Base-by-base conservation (phyloP, 2,329 filamentous ascomycete genomes). In the Myriosclerotinia scirpicola region DNA sequence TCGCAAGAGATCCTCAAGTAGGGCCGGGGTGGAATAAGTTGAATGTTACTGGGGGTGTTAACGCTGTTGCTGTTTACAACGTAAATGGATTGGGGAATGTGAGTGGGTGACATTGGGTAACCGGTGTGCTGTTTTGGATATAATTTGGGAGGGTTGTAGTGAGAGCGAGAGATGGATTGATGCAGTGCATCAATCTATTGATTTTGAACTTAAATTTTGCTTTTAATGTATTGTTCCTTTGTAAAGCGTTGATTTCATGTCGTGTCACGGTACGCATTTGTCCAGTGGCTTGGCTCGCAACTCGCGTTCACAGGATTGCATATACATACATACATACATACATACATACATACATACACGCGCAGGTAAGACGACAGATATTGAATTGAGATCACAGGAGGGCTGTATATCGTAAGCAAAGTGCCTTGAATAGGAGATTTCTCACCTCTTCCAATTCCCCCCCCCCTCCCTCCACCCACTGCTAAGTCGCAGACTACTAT, bases 1-100 rank as follows among this genome's bases (percentile, higher is more conserved):
- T 66, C 12, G 55, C 64, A 5, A 66, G 54, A 60, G 20, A 61
- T n/a, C 64, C 64, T 34, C 38, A 34, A 34, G 4, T 8, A 4
- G 64, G 46, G 12, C 38, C 55, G 5, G 55, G 46, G 5, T 66
- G 55, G 64, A 36, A 15, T n/a, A 14, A 38, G 20, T 3, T 60
- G 0, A 17, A 50, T 60, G n/a, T 17, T 8, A 17, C 20, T 38
- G 44, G 3, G 8, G 44, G 30, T 20, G n/a, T 20, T 5, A 42
- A 60, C 26, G 15, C 30, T 4, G 42, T 65, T 42, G 63, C 63
- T 11, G 54, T 59, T 7, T 53, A 60, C 34, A 52, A 48, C 3
- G n/a, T 60, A 1, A 12, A 65, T 42, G 63, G 54, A 11, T 3
- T 59, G 5, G 34, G 20, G 17, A 65, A 26, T 26, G 14, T 42